Evolutionary conservation across 495 filamentous ascomycete species (phyloP), one percentile per base, ranked within the genome.

Genomic region (Lineolata rhizophorae): DNA sequence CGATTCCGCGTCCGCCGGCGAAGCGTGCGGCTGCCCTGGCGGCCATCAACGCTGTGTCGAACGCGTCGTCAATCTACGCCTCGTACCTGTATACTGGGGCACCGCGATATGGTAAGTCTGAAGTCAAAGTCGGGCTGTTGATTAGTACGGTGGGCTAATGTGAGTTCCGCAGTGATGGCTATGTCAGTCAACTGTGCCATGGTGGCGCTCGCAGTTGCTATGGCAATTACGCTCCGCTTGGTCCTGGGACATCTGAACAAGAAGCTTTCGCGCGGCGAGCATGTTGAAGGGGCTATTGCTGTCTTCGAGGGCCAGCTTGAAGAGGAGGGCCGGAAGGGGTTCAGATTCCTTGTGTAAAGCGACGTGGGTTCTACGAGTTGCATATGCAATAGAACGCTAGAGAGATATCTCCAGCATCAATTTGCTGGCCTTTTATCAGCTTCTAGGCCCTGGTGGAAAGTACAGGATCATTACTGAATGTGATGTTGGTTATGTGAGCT

Each of bases 21-120:
- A 91, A 91, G 32, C 70, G 79, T 35, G 79, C 81, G 1, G 81
- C 78, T 1, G 77, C 76, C 0, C 52, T 85, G 2, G 82, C 80
- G 6, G 65, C 68, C 37, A 81, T 84, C 47, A 91, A 91, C 42
- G 76, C 76, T 3, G 62, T 85, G 14, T 66, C 65, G n/a, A 87
- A 84, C 44, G 55, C 61, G 9, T 65, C 65, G 29, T 67, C 60
- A 32, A 85, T 87, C 44, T 87, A 78, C 44, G 74, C 76, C 2
- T 39, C 40, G 5, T 87, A 83, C 42, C 65, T 84, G 65, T 87
- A 82, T 18, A 30, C 5, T 17, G 27, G 16, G 10, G 20, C 24
- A 2, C 60, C 58, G 1, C 45, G 57, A 35, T 67, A 59, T 41
- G 39, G 40, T 25, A 25, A 6, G 22, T 25, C n/a, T 6, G 6